Evolutionary conservation across 1,284 basidiomycete species (phyloP).

Genomic region (Cerrena zonata): DNA sequence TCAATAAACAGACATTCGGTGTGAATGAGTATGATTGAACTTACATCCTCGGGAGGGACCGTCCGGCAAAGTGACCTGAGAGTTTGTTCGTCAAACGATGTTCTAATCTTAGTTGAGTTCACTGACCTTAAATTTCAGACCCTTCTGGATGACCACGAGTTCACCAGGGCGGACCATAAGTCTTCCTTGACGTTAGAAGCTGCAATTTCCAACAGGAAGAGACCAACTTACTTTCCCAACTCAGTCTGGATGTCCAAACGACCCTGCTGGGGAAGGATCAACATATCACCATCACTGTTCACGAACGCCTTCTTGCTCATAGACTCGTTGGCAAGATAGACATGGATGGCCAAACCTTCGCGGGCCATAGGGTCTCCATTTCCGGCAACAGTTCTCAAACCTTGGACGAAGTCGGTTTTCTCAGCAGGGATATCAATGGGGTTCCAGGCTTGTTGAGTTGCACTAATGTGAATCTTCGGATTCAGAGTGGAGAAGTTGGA

Average conservation of each 20-base stretch:
- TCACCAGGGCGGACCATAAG: conserved; percentile 59
- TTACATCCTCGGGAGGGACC: conserved; percentile 29
- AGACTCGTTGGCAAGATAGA: conserved; percentile 55
- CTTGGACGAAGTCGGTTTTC: conserved; percentile 55
- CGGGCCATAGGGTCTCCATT: conserved; percentile 58
- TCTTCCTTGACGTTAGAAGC: conserved; percentile 21
- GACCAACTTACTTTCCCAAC: conserved; percentile 50
- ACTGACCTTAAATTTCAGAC: conserved; percentile 60
- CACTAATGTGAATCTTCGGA: conserved; percentile 54
- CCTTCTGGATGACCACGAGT: conserved; percentile 56
- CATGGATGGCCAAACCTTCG: conserved; percentile 59
- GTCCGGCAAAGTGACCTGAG: conserved; percentile 43
- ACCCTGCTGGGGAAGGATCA: conserved; percentile 63
- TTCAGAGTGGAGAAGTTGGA: conserved; percentile 56
- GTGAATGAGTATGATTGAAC: background rate
- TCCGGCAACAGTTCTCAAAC: conserved; percentile 60
- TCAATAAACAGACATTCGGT: background rate
- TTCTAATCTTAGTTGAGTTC: too few relatives aligned
- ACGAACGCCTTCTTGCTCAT: conserved; percentile 64
- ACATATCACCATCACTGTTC: conserved; percentile 65
- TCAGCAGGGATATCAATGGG: conserved; percentile 50
- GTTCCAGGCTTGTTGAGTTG: conserved; percentile 68
- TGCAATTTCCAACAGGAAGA: background rate
- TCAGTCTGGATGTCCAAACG: conserved; percentile 67
- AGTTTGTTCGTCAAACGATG: too few relatives aligned